phyloP scores from a whole-genome alignment of 139 green algal species.

The Tetraselmis striata region DNA sequence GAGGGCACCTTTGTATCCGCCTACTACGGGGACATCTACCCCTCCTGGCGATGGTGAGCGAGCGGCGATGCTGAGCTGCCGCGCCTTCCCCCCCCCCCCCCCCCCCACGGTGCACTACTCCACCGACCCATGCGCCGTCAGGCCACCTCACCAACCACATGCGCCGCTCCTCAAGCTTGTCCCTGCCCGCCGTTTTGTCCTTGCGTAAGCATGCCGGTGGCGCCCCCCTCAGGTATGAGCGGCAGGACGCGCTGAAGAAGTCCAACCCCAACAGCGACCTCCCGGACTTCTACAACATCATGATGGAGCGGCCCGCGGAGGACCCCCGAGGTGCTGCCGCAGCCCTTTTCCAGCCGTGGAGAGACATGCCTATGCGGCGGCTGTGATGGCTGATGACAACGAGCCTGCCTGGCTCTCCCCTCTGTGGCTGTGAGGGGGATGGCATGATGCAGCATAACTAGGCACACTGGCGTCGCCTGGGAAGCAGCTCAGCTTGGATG shows the following conservation, averaged over 20 bases:
- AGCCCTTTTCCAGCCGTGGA: too few species aligned
- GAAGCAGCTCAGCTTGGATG: too few species aligned
- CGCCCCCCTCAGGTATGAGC: neutral
- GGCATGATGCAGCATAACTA: too few species aligned
- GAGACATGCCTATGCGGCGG: too few species aligned
- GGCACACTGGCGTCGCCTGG: too few species aligned
- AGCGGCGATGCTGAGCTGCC: neutral
- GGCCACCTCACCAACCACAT: neutral
- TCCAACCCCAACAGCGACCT: conserved; percentile 54
- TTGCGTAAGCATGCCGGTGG: neutral
- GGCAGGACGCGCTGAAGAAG: conserved; percentile 71
- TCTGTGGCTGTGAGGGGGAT: too few species aligned
- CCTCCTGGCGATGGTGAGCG: conserved; percentile 77
- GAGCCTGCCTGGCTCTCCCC: too few species aligned
- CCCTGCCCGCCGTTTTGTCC: neutral
- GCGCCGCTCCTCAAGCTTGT: neutral
- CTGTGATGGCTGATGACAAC: too few species aligned
- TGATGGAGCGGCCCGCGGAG: conserved; percentile 68
- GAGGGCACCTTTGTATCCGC: conserved; percentile 82
- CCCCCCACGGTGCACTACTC: neutral
- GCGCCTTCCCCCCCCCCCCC: neutral
- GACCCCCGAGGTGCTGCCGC: conserved; percentile 51
- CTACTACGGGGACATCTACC: conserved; percentile 90
- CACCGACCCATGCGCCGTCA: neutral
- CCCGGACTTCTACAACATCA: conserved; percentile 94